Evolutionary conservation across 305 asterid species (phyloP), one percentile per base, ranked within the genome.

Genomic region (Euphrasia arctica): DNA sequence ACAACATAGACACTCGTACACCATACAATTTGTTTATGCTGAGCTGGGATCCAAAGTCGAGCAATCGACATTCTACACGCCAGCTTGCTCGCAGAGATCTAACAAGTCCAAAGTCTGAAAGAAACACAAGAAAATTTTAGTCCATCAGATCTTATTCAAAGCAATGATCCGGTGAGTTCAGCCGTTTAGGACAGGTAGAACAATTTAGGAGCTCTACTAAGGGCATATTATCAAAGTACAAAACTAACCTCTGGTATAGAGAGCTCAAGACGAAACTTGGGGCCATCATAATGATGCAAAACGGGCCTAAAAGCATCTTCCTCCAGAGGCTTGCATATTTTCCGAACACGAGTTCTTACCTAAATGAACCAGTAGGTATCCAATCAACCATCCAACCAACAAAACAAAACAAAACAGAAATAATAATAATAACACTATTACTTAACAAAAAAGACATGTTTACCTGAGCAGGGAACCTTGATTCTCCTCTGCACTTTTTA

Each of bases 401-500:
- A 52, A 48, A 13, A 67, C 14, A 36, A 49, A 72, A 59, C 9
- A 15, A 25, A 52, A 4, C n/a, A n/a, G n/a, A n/a, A n/a, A n/a
- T n/a, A n/a, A 28, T 56, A 14, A 49, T 49, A 49, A 14, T 49
- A 13, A 45, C 14, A 45, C 50, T 36, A 7, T 36, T 6, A 47
- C 10, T 49, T 13, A n/a, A 49, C 4, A 11, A 48, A n/a, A 13
- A 6, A 14, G 47, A 62, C 12, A 14, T 5, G 31, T 52, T 71
- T 72, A 92, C 98, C 96, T 92, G 98, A 57, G 98, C 97, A 69
- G 98, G 97, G 78, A 92, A 92, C 76, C 98, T 89, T 2, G 98
- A 89, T 83, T 87, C 96, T 42, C 97, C 96, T 82, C 76, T 92
- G 81, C 97, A 89, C 65, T 89, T 87, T 70, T 92, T 92, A 78